Conservation (phyloP, 306 rosid genomes). For the Gynostemma pentaphyllum region DNA sequence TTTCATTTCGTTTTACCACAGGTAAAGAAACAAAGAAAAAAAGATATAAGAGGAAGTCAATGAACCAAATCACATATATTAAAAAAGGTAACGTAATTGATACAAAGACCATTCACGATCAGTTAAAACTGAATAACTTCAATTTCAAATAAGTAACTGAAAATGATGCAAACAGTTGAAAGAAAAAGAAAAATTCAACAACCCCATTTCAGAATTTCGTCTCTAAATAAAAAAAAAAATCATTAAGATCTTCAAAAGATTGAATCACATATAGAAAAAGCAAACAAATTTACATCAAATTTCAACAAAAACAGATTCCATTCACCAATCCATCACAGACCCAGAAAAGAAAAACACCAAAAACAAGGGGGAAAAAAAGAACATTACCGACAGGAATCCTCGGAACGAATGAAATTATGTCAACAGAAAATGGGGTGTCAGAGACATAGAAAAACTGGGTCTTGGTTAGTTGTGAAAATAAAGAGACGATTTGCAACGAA, state of each 20-base stretch:
- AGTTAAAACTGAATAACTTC: neutral
- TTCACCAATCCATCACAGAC: neutral
- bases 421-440: neutral
- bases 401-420: neutral
- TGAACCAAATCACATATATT: neutral
- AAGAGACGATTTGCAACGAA: neutral
- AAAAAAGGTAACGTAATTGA: neutral
- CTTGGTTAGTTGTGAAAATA: neutral
- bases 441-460: neutral
- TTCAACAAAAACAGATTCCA: neutral
- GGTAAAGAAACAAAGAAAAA: neutral
- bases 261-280: neutral
- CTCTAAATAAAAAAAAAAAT: neutral
- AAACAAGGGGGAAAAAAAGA: neutral
- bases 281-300: neutral
- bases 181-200: neutral
- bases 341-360: neutral
- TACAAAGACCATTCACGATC: neutral
- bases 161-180: constrained; percentile 1
- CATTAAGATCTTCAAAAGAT: neutral
- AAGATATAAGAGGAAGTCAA: neutral
- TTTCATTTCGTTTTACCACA: too few relatives aligned
- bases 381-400: neutral
- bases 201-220: neutral
- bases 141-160: constrained; percentile 7